Evolutionary conservation across 208 protist genomes (phyloP).

Genomic region (Trypanosoma melophagium): DNA sequence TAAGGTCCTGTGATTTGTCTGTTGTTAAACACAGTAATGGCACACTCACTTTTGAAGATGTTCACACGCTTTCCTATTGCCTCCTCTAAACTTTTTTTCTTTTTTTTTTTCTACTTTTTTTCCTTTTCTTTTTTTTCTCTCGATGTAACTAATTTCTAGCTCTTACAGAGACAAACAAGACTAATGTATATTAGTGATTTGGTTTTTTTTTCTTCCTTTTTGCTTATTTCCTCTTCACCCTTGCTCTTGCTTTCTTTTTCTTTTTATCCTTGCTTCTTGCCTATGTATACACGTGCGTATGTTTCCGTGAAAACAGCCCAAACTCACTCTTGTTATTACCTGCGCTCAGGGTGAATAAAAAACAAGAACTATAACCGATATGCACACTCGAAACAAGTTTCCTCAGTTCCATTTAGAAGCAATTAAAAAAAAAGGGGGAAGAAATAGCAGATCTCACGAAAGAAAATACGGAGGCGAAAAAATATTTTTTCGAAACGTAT

Average conservation of each 20-base stretch:
- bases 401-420: background rate
- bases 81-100: too few species aligned
- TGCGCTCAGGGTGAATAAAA: conserved; percentile 13
- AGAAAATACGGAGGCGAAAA: conserved; percentile 22
- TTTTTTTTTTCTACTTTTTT: conserved; percentile 16
- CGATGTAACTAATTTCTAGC: background rate
- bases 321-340: background rate
- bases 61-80: too few species aligned
- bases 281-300: background rate
- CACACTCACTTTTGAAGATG: too few species aligned
- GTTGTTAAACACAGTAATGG: too few species aligned
- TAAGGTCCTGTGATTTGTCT: too few species aligned
- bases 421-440: conserved; percentile 1
- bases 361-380: conserved; percentile 28
- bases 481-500: too few species aligned
- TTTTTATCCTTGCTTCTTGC: background rate
- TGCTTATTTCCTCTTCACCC: background rate
- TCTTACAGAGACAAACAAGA: too few species aligned
- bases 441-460: conserved; percentile 19
- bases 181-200: too few species aligned
- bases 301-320: background rate
- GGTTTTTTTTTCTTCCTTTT: background rate
- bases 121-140: conserved; percentile 18
- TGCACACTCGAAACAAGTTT: too few species aligned
- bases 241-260: background rate